Conservation (phyloP, 345 rosid genomes). For the Citrus cavaleriei region DNA sequence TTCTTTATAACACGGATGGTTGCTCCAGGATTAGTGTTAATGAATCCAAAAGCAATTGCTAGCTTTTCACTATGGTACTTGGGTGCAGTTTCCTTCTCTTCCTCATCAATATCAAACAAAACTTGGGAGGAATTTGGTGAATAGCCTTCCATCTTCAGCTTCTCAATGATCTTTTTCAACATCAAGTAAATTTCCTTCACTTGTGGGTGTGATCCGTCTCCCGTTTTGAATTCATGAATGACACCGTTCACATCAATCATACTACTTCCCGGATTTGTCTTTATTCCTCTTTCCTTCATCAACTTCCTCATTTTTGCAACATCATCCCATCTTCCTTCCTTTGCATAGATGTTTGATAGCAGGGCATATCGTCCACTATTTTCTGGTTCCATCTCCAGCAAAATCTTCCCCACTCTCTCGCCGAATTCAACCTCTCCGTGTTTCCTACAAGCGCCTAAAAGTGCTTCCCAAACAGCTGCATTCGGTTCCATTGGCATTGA, state of each 20-base stretch:
- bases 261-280: constrained; percentile 36
- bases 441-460: constrained; percentile 41
- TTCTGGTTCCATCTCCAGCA: constrained; percentile 36
- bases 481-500: constrained; percentile 36
- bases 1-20: constrained; percentile 35
- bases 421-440: constrained; percentile 36
- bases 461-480: constrained; percentile 47
- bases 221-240: constrained; percentile 40
- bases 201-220: constrained; percentile 37
- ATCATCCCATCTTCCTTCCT: constrained; percentile 41
- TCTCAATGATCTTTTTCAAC: constrained; percentile 30
- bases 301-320: constrained; percentile 32
- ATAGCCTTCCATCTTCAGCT: constrained; percentile 33
- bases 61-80: constrained; percentile 44
- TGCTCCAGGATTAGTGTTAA: constrained; percentile 31
- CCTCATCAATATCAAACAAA: constrained; percentile 42
- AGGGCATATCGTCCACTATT: constrained; percentile 42
- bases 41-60: constrained; percentile 40
- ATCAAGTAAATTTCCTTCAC: constrained; percentile 25
- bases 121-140: constrained; percentile 31
- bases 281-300: constrained; percentile 44
- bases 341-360: constrained; percentile 44
- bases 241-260: constrained; percentile 28
- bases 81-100: constrained; percentile 34
- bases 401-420: constrained; percentile 34